These are phyloP conservation scores for Tranzscheliella williamsii DNA, from an alignment of 1,284 basidiomycete species.

Conservation along the genomic window DNA sequence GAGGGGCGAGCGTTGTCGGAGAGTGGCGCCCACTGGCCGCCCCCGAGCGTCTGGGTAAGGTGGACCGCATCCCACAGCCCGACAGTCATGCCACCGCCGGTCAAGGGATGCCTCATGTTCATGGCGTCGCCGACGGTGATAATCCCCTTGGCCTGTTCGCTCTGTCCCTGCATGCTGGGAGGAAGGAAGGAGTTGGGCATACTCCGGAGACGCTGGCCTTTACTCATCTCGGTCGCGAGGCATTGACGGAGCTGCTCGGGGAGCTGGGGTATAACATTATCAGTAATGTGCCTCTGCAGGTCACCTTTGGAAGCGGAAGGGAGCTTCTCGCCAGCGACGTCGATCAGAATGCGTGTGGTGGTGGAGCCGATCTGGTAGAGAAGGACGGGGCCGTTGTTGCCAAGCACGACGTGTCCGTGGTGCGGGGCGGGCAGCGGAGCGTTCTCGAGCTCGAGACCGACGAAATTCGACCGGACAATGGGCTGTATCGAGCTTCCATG, in stretches of 20 bases:
- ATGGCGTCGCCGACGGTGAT: constrained; percentile 92
- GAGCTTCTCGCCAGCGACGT: constrained; percentile 78
- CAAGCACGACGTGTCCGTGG: constrained; percentile 83
- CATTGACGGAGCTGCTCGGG: constrained; percentile 50
- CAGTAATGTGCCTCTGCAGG: constrained; percentile 45
- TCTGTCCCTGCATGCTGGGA: constrained; percentile 75
- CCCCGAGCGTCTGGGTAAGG: constrained; percentile 53
- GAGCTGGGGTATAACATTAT: constrained; percentile 51
- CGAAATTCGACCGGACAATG: constrained; percentile 74
- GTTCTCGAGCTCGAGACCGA: constrained; percentile 78
- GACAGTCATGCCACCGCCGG: constrained; percentile 69
- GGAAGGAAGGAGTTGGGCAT: constrained; percentile 98
- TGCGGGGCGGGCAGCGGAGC: constrained; percentile 76
- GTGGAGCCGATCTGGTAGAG: constrained; percentile 78
- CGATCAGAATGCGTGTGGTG: constrained; percentile 88
- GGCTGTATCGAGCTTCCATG: constrained; percentile 64
- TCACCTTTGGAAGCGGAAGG: constrained; percentile 73
- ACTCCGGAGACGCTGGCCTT: constrained; percentile 65
- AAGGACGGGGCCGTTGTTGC: constrained; percentile 75
- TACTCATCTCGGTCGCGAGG: constrained; percentile 41
- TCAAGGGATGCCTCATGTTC: constrained; percentile 99
- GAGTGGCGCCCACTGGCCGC: constrained; percentile 43
- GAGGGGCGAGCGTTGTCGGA: constrained; percentile 4
- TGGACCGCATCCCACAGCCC: constrained; percentile 59
- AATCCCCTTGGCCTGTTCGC: constrained; percentile 68